These are phyloP conservation scores for Chytriomyces sp. DNA, from an alignment of 192 early-diverging fungal species.

Conservation along the genomic window DNA sequence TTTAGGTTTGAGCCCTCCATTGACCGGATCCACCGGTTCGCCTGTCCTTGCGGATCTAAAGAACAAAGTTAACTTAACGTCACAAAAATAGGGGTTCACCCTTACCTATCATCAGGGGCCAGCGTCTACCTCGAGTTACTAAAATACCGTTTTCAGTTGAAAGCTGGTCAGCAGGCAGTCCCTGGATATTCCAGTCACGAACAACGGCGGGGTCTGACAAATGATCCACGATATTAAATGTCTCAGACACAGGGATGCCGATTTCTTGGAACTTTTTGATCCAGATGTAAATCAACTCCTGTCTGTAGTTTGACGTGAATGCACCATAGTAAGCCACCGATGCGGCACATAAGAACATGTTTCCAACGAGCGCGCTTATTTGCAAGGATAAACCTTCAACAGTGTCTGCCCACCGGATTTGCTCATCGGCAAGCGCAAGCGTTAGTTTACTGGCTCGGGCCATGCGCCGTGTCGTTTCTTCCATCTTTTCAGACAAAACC, in stretches of 20 bases:
- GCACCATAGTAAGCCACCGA: constrained; percentile 64
- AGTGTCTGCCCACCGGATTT: constrained; percentile 65
- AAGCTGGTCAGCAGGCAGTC: constrained; percentile 60
- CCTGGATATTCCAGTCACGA: constrained; percentile 68
- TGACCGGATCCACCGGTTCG: constrained; percentile 63
- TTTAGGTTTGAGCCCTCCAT: constrained; percentile 63
- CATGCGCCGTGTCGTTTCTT: constrained; percentile 63
- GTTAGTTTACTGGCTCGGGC: constrained; percentile 63
- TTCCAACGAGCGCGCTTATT: constrained; percentile 60
- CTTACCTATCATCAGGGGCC: constrained; percentile 64
- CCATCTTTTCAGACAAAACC: constrained; percentile 65
- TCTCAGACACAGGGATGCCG: constrained; percentile 62
- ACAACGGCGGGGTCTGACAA: constrained; percentile 63
- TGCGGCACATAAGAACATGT: constrained; percentile 64
- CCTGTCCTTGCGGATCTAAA: constrained; percentile 62
- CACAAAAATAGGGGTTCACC: background rate
- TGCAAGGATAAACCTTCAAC: constrained; percentile 55
- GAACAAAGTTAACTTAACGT: background rate
- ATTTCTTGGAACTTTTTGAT: constrained; percentile 56
- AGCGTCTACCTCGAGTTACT: constrained; percentile 59
- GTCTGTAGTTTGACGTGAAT: constrained; percentile 60
- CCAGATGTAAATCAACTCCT: constrained; percentile 54
- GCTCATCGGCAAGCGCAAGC: constrained; percentile 63
- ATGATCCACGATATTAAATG: constrained; percentile 55
- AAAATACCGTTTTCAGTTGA: constrained; percentile 68